Percentiles rank a stretch among this genome's conserved stretches.
phyloP scores from a whole-genome alignment of 2,329 filamentous ascomycete genomes.

The Xylariaceae sp. region DNA sequence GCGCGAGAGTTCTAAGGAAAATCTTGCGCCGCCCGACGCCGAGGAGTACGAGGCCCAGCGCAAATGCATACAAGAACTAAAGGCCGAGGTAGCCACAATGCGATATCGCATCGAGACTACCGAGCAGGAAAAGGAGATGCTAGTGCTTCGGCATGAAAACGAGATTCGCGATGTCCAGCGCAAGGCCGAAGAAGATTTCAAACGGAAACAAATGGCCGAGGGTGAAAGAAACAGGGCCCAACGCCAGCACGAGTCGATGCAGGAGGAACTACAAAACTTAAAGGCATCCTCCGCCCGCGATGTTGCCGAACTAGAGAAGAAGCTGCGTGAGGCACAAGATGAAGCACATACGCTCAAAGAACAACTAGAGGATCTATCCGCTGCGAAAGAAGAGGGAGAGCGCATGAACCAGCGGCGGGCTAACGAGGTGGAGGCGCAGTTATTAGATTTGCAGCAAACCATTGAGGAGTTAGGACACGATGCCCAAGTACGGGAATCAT shows the following conservation, averaged over 20 bases:
- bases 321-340: slow-evolving; percentile 66
- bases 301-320: slow-evolving; percentile 63
- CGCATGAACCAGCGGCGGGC: slow-evolving; percentile 54
- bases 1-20: slow-evolving; percentile 57
- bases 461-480: slow-evolving; percentile 59
- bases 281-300: slow-evolving; percentile 50
- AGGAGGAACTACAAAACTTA: slow-evolving; percentile 49
- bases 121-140: slow-evolving; percentile 82
- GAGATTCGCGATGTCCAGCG: slow-evolving; percentile 76
- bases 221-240: slow-evolving; percentile 48
- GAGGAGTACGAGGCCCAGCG: slow-evolving; percentile 56
- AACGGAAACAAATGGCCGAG: slow-evolving; percentile 58
- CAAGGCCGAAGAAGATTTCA: slow-evolving; percentile 81
- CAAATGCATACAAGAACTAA: slow-evolving; percentile 68
- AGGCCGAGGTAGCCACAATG: slow-evolving; percentile 82
- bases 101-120: slow-evolving; percentile 83
- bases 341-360: slow-evolving; percentile 72
- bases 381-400: slow-evolving; percentile 64
- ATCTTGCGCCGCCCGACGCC: slow-evolving; percentile 55
- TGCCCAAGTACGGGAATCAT: slow-evolving; percentile 50
- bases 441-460: slow-evolving; percentile 43
- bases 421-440: slow-evolving; percentile 51
- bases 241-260: slow-evolving; percentile 47
- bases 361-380: slow-evolving; percentile 68
- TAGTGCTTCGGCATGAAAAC: slow-evolving; percentile 72